Evolutionary conservation across 106 monocot species (phyloP), one percentile per base, ranked within the genome.

Genomic region (Chionographis japonica): DNA sequence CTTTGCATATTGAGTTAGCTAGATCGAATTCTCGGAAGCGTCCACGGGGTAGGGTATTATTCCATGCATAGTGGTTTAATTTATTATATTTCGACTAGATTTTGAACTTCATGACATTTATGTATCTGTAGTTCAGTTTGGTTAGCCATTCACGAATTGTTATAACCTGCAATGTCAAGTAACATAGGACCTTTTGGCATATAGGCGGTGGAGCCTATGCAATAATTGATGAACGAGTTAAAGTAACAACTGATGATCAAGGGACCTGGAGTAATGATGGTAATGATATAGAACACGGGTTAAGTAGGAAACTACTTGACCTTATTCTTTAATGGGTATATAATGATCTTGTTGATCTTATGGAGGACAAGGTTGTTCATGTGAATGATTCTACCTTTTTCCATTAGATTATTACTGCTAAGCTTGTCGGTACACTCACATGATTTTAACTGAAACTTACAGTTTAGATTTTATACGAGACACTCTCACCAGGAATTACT

Each of bases 1-100:
- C 62, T 46, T 63, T 94, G 42, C 82, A 87, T 74, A 85, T 94
- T 61, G 90, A 94, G 72, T 68, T 94, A 68, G 94, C 94, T 9
- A 84, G 87, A 77, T 88, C 94, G 76, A 94, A 86, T 79, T 94
- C 94, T 43, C 77, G 90, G 51, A 90, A 79, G 27, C 27, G 27
- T 2, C 54, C 83, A 68, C 62, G 68, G 46, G 94, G 94, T 90
- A 75, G 11, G 14, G 15, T 68, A 68, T 38, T 19, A 46, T 11
- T 1, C 27, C 27, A 27, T 27, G 27, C 27, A 27, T 27, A 27
- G 27, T 27, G 27, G 27, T 27, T 37, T 11, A 56, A 17, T 40
- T 12, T 40, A 40, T 40, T 12, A 61, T 9, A 4, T 6, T 2
- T 10, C 40, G 40, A 35, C 27, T 4, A 61, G 15, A 14, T 38